phyloP scores from a whole-genome alignment of 2,329 filamentous ascomycete genomes.

The Aspergillus fructus region DNA sequence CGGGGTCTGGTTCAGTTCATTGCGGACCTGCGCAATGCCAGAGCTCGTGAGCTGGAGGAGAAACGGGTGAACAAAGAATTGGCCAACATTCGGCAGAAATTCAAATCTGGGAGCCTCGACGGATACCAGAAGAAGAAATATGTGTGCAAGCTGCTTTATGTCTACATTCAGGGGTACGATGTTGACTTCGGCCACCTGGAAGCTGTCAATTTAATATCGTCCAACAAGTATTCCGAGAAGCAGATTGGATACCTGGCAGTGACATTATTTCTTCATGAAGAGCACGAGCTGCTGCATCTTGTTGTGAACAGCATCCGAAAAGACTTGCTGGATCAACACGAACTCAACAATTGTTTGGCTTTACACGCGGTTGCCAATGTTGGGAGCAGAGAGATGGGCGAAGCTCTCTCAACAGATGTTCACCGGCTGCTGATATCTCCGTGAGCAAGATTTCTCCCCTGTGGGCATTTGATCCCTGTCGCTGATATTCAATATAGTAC shows the following conservation, averaged over 20 bases:
- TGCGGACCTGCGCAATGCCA: slow-evolving; percentile 89
- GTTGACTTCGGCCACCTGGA: slow-evolving; percentile 98
- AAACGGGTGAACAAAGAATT: slow-evolving; percentile 99
- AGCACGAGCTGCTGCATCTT: slow-evolving; percentile 91
- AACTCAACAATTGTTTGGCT: slow-evolving; percentile 95
- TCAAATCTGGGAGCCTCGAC: slow-evolving; percentile 89
- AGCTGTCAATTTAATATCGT: slow-evolving; percentile 95
- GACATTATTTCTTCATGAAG: slow-evolving; percentile 93
- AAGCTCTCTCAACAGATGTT: slow-evolving; percentile 86
- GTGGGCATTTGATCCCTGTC: background rate
- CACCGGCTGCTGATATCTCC: slow-evolving; percentile 92
- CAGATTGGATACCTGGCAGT: slow-evolving; percentile 98
- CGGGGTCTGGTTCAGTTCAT: slow-evolving; percentile 94
- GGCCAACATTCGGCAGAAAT: slow-evolving; percentile 97
- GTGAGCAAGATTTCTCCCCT: slow-evolving; percentile 53
- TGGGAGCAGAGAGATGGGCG: slow-evolving; percentile 93
- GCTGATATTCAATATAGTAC: slow-evolving; percentile 50
- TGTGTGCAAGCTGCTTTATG: slow-evolving; percentile 98
- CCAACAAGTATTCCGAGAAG: slow-evolving; percentile 97
- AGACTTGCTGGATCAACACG: slow-evolving; percentile 90
- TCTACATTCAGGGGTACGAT: slow-evolving; percentile 98
- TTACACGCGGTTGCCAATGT: slow-evolving; percentile 98
- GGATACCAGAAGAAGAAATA: slow-evolving; percentile 99
- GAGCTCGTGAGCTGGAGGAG: slow-evolving; percentile 93
- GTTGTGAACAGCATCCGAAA: slow-evolving; percentile 99